Conservation (phyloP, 2,329 filamentous ascomycete genomes). For the Colletotrichum nymphaeae region DNA sequence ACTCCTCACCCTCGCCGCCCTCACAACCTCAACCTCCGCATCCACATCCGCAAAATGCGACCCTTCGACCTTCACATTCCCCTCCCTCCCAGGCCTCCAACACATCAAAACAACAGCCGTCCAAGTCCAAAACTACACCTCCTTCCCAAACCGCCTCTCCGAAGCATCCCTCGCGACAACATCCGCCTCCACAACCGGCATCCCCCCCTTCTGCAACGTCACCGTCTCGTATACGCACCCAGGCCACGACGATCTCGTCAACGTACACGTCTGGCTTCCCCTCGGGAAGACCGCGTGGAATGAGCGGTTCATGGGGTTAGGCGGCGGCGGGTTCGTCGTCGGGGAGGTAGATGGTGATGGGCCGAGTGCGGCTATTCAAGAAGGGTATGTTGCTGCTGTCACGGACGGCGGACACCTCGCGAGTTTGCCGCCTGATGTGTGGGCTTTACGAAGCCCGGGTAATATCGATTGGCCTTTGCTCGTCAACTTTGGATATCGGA, state of each 20-base stretch:
- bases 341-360: background rate
- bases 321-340: conserved; percentile 34
- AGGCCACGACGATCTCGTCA: conserved; percentile 1
- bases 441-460: conserved; percentile 34
- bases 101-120: background rate
- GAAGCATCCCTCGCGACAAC: background rate
- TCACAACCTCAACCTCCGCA: background rate
- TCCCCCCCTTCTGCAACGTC: conserved; percentile 36
- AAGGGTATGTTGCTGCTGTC: conserved; percentile 39
- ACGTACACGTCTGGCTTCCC: conserved; percentile 35
- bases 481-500: conserved; percentile 8
- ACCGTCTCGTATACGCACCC: conserved; percentile 32
- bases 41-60: background rate
- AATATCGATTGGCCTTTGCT: conserved; percentile 13
- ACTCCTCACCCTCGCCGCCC: background rate
- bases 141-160: background rate
- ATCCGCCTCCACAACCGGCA: background rate
- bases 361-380: conserved; percentile 46
- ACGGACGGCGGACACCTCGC: conserved; percentile 39
- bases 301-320: conserved; percentile 30
- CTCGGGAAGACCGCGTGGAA: conserved; percentile 28
- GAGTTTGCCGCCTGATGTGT: conserved; percentile 12
- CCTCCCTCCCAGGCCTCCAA: background rate
- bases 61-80: background rate
- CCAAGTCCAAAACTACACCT: background rate